A percentile compares a stretch with the other conserved stretches of the same genome.
phyloP scores from a whole-genome alignment of 2,329 filamentous ascomycete species.

The Cladosporium sp. region DNA sequence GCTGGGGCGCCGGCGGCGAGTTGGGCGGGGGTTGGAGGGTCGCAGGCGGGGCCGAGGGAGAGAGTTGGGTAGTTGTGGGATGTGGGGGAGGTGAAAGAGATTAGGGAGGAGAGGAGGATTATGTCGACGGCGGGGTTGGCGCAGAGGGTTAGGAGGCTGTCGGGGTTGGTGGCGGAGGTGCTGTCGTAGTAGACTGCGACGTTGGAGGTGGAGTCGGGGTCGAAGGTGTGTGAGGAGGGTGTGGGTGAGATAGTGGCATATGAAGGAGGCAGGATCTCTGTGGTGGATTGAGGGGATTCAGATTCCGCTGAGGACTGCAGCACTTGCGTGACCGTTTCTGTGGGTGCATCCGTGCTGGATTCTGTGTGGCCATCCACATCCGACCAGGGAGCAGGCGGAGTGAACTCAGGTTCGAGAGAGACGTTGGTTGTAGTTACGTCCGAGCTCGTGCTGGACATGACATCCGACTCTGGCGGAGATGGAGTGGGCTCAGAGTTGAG shows the following conservation, averaged over 20 bases:
- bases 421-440: too few relatives aligned
- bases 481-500: too few relatives aligned
- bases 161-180: constrained; percentile 41
- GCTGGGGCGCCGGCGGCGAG: constrained; percentile 29
- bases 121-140: constrained; percentile 47
- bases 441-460: too few relatives aligned
- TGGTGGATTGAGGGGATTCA: background rate
- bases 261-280: too few relatives aligned
- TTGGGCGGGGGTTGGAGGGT: constrained; percentile 22
- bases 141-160: constrained; percentile 45
- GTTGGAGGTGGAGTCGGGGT: constrained; percentile 40
- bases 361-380: too few relatives aligned
- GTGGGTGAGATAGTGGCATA: background rate
- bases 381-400: too few relatives aligned
- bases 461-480: too few relatives aligned
- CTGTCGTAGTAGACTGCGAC: constrained; percentile 54
- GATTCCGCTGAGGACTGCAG: background rate
- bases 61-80: constrained; percentile 32
- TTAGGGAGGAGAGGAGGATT: constrained; percentile 51
- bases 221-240: constrained; percentile 26
- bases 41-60: constrained; percentile 33
- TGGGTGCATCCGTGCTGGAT: too few relatives aligned
- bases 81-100: constrained; percentile 42
- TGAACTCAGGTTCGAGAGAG: too few relatives aligned
- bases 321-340: too few relatives aligned